Conservation (phyloP, 345 rosid species). For the Eucalyptus microcorys region DNA sequence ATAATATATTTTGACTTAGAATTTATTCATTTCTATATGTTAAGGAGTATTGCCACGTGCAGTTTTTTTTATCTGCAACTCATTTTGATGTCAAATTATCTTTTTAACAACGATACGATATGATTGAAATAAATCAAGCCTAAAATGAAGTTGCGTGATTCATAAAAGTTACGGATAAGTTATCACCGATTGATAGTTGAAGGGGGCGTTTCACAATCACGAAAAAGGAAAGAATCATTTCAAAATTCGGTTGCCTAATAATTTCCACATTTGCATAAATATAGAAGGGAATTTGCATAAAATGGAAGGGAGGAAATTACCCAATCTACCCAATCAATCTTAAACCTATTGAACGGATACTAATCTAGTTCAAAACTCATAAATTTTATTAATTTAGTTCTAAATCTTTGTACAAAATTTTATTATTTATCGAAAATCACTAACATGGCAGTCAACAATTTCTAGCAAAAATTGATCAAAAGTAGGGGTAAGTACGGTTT, state of each 20-base stretch:
- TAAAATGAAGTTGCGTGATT: not conserved
- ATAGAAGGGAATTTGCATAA: not conserved
- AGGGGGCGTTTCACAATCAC: not conserved
- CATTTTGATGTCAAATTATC: not conserved
- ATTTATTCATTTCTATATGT: not conserved
- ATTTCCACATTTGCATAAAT: not conserved
- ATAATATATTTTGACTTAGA: not conserved
- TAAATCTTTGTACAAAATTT: not conserved
- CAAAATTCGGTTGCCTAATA: not conserved
- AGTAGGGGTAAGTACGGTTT: rapidly evolving
- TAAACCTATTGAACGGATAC: rapidly evolving
- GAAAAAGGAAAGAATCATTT: not conserved
- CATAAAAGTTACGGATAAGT: not conserved
- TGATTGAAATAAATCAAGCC: not conserved
- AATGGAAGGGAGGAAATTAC: not conserved
- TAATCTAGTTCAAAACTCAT: not conserved
- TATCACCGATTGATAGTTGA: not conserved
- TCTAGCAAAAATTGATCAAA: not conserved
- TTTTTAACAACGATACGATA: not conserved
- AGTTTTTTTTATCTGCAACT: not conserved
- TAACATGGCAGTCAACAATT: not conserved
- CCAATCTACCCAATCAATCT: not conserved
- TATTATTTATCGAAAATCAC: not conserved
- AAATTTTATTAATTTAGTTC: not conserved
- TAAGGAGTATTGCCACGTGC: not conserved